A percentile compares a stretch with the other conserved stretches of the same genome.
Conservation (phyloP, 2,329 filamentous ascomycete species). For the Trichoderma oligosporum region DNA sequence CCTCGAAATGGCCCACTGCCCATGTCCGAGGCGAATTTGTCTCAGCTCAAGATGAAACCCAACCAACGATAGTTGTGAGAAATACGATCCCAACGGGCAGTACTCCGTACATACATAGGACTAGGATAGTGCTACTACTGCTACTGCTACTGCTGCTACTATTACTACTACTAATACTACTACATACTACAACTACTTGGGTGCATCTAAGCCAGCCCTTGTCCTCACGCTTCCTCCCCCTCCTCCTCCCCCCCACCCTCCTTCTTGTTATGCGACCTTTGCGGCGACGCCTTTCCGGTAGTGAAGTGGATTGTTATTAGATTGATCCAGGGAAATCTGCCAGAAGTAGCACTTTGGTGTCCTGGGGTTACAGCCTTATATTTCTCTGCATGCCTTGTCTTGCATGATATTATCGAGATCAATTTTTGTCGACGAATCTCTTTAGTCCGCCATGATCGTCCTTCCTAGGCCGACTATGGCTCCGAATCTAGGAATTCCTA, state of each 20-base stretch:
- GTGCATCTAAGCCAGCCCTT: slow-evolving; percentile 22
- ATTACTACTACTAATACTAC: too few relatives aligned
- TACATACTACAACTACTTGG: slow-evolving; percentile 1
- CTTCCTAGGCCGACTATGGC: slow-evolving; percentile 26
- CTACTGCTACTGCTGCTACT: too few relatives aligned
- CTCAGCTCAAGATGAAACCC: slow-evolving; percentile 34
- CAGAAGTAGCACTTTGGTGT: slow-evolving; percentile 11
- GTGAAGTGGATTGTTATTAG: slow-evolving; percentile 18
- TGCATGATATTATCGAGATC: slow-evolving; percentile 28
- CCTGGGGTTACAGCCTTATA: slow-evolving; percentile 25
- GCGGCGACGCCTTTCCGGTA: slow-evolving; percentile 18
- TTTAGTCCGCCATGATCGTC: slow-evolving; percentile 29
- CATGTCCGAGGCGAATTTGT: slow-evolving; percentile 27
- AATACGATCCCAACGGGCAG: slow-evolving; percentile 24
- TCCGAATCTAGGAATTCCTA: slow-evolving; percentile 23
- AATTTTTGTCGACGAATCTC: slow-evolving; percentile 20
- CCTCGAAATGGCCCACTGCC: slow-evolving; percentile 16
- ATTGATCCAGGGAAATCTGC: slow-evolving; percentile 18
- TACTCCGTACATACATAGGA: too few relatives aligned
- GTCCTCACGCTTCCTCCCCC: slow-evolving; percentile 13
- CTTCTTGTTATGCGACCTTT: slow-evolving; percentile 17
- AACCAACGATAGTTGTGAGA: slow-evolving; percentile 28
- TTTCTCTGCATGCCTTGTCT: slow-evolving; percentile 21
- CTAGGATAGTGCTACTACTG: too few relatives aligned
- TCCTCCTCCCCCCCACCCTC: too few relatives aligned